phyloP scores from a whole-genome alignment of 139 green algal species.

The Ostreobium quekettii region DNA sequence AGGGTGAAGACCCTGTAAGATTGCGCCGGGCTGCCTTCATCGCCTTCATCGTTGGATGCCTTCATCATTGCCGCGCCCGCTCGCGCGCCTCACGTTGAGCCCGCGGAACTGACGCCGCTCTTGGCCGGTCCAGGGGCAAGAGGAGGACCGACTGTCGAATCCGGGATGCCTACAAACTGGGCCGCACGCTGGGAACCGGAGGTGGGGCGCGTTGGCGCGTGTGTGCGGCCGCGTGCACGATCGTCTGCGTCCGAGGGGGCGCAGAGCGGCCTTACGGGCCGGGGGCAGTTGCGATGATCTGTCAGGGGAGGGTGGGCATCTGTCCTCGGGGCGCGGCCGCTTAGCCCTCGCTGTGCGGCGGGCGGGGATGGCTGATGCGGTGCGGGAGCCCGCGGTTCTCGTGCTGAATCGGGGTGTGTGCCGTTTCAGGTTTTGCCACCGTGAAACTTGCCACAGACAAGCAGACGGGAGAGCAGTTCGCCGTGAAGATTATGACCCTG shows the following conservation, averaged over 20 bases:
- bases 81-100: too few relatives aligned
- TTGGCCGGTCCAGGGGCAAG: conserved; percentile 30
- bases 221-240: too few relatives aligned
- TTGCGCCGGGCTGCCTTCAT: too few relatives aligned
- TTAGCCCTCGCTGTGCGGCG: too few relatives aligned
- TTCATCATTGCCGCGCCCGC: too few relatives aligned
- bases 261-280: too few relatives aligned
- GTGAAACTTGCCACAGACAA: conserved; percentile 67
- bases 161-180: conserved; percentile 66
- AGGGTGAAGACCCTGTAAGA: too few relatives aligned
- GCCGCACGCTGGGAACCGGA: conserved; percentile 67
- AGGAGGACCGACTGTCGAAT: conserved; percentile 38
- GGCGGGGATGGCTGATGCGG: neutral
- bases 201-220: conserved; percentile 29
- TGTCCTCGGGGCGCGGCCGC: neutral
- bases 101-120: too few relatives aligned
- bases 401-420: conserved; percentile 1
- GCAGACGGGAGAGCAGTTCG: conserved; percentile 50
- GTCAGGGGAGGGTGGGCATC: neutral
- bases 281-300: too few relatives aligned
- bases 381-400: neutral
- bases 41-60: too few relatives aligned
- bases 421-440: conserved; percentile 61
- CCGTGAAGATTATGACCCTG: conserved; percentile 84
- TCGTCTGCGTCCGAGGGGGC: too few relatives aligned